These are phyloP conservation scores for Solanum neorickii DNA, from an alignment of 257 asterid genomes.

Conservation along the genomic window DNA sequence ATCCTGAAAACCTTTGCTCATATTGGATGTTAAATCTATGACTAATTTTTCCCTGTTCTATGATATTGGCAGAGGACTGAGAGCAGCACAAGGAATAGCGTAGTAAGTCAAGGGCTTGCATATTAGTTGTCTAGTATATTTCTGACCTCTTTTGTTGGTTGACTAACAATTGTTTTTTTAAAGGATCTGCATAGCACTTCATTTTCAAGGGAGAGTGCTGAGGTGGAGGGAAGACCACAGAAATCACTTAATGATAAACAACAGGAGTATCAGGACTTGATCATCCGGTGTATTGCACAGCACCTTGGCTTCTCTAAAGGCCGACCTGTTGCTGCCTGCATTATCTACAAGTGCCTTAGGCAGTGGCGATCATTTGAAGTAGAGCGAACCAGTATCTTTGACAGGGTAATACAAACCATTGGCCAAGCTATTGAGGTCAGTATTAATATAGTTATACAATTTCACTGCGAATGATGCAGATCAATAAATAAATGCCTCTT, in stretches of 20 bases:
- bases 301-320: slow-evolving; percentile 94
- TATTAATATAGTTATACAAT: not conserved
- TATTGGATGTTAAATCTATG: slow-evolving; percentile 25
- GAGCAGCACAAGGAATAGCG: slow-evolving; percentile 38
- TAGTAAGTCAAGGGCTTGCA: not conserved
- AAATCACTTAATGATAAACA: slow-evolving; percentile 94
- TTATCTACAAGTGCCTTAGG: slow-evolving; percentile 94
- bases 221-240: slow-evolving; percentile 89
- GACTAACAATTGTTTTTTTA: slow-evolving; percentile 4
- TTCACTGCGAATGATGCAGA: not conserved
- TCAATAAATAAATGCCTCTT: not conserved
- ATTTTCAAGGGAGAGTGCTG: slow-evolving; percentile 54
- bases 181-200: slow-evolving; percentile 86
- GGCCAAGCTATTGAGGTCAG: slow-evolving; percentile 24
- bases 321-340: slow-evolving; percentile 96
- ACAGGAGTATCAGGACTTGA: slow-evolving; percentile 98
- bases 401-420: slow-evolving; percentile 88
- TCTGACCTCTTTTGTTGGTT: not conserved
- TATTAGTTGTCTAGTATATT: not conserved
- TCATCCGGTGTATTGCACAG: slow-evolving; percentile 97
- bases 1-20: slow-evolving; percentile 30
- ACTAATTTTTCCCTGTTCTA: slow-evolving; percentile 28
- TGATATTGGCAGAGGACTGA: slow-evolving; percentile 61
- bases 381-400: slow-evolving; percentile 93
- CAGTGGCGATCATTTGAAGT: slow-evolving; percentile 99